Base-by-base conservation (phyloP, 345 rosid genomes). In the Linum usitatissimum region DNA sequence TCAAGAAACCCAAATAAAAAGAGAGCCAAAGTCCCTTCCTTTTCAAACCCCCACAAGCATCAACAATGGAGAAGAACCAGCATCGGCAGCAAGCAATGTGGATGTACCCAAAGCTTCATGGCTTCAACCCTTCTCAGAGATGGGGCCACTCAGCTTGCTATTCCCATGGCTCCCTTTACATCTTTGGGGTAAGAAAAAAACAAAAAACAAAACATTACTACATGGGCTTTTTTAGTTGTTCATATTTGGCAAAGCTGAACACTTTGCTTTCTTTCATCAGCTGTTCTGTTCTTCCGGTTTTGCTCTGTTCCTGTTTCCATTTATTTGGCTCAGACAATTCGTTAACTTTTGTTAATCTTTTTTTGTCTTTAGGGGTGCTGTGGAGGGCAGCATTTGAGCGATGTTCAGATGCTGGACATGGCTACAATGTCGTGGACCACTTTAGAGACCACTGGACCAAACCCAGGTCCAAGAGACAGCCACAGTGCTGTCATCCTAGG, bases 131-230 rank as follows among this genome's bases (percentile, higher is more conserved):
- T 73, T 74, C 85, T 59, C 82, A 82, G 75, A 79, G 90, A 82
- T 87, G 94, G 94, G 94, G 94, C 6, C 94, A 87, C 63, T 81
- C 90, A 68, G 79, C 94, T 68, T 84, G 94, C 66, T 80, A 58
- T 59, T 82, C 86, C 66, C 64, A 75, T 64, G 94, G 90, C 4
- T 40, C 67, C 65, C 72, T 87, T 59, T 84, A 79, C 72, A 71
- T 87, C 28, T 87, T 82, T 66, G 94, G 90, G 85, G 94, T 87
- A 79, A 6, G 5, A 5, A 40, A 7, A 6, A 2, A 40, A n/a
- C n/a, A 40, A 40, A 40, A 7, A 2, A 9, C 8, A 13, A 13
- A 12, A n/a, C 3, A 2, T n/a, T 13, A 3, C 19, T 18, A 54
- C 57, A 18, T 55, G 6, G 59, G 12, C 0, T 55, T 18, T 55